Evolutionary conservation across 2,329 filamentous ascomycete genomes (phyloP).

Genomic region (Colletotrichum tamarilloi): DNA sequence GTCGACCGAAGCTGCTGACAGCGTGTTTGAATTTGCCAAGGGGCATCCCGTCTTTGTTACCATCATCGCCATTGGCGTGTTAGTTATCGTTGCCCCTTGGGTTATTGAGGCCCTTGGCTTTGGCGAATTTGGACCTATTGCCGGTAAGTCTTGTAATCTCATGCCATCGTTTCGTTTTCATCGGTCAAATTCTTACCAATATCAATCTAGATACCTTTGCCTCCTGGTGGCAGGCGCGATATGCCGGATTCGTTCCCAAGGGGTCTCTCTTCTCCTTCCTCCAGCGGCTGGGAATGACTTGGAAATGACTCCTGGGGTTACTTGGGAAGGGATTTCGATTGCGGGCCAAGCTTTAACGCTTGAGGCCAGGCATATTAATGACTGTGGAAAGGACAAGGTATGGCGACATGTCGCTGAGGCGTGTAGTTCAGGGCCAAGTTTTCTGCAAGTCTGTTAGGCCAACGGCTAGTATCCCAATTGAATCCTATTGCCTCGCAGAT

Average conservation of each 20-base stretch:
- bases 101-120: constrained; percentile 32
- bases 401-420: neutral
- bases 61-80: constrained; percentile 31
- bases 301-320: constrained; percentile 10
- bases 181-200: neutral
- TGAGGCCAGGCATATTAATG: neutral
- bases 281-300: constrained; percentile 20
- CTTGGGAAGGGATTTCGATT: neutral
- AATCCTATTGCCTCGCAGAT: neutral
- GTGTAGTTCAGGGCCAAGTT: neutral
- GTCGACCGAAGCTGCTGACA: constrained; percentile 1
- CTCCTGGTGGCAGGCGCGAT: constrained; percentile 21
- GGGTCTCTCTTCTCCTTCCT: constrained; percentile 19
- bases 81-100: constrained; percentile 28
- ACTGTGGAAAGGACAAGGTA: neutral
- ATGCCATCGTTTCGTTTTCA: no score
- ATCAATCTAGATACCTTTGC: constrained; percentile 3
- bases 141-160: neutral
- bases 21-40: constrained; percentile 9
- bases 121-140: constrained; percentile 13
- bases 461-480: neutral
- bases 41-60: constrained; percentile 21
- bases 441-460: neutral
- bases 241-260: constrained; percentile 25
- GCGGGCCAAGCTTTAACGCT: neutral